Base-by-base conservation (phyloP, 192 early-diverging fungal species). In the Gryganskiella cystojenkinii region DNA sequence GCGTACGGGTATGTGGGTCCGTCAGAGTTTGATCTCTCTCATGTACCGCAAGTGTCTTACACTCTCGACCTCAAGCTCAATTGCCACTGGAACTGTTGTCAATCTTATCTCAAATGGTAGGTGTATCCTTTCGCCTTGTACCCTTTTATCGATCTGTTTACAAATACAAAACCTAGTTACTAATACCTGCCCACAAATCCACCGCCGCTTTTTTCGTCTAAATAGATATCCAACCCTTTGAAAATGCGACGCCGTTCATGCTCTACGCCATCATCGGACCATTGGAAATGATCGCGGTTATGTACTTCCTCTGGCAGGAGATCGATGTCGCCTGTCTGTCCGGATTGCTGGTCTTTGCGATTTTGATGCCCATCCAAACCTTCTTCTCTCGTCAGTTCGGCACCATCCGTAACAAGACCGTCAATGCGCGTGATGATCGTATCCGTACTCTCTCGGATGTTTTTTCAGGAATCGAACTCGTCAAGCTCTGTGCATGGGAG, bases 91-190 rank as follows among this genome's bases (percentile, higher is more conserved):
- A 44, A 69, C 80, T 28, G 47, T 81, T 24, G 80, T 81, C 43
- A 81, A 81, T 50, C 56, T 81, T 20, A 81, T 81, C 25, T 81
- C 80, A 6, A 81, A 81, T 61, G 80, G 80, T 81, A 69, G 6
- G 40, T n/a, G n/a, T 14, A 30, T 15, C 31, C 46, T 25, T 24
- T 25, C n/a, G n/a, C n/a, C n/a, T 4, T 22, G 25, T 69, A 40
- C 10, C 27, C 13, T 9, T 40, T 40, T 5, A 40, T 40, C 37
- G 37, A 40, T 13, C 13, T n/a, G n/a, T n/a, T n/a, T n/a, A n/a
- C n/a, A n/a, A n/a, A n/a, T n/a, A n/a, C n/a, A n/a, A n/a, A n/a
- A n/a, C n/a, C n/a, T n/a, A n/a, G n/a, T n/a, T n/a, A n/a, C n/a
- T n/a, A n/a, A n/a, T n/a, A n/a, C n/a, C n/a, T n/a, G n/a, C n/a